Evolutionary conservation across 164 flowering plant species (phyloP).

Genomic region (Vitis amurensis): DNA sequence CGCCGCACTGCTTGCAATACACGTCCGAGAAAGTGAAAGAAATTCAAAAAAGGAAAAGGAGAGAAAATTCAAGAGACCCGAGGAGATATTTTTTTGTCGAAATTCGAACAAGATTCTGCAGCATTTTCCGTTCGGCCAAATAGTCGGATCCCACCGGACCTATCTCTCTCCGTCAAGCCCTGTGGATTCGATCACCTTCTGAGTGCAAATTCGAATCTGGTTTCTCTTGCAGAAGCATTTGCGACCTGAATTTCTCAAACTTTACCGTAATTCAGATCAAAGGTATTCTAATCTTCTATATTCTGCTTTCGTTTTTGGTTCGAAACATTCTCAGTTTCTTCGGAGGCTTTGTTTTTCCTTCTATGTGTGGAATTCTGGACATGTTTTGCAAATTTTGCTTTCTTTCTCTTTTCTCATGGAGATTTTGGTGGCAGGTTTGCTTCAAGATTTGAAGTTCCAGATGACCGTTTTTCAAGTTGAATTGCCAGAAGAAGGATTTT

Average conservation of each 20-base stretch:
- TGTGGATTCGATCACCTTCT: not conserved
- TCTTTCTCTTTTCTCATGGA: not conserved
- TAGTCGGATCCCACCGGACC: not conserved
- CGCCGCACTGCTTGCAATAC: slow-evolving; percentile 13
- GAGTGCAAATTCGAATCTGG: not conserved
- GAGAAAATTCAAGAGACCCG: too few relatives aligned
- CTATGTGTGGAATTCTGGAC: not conserved
- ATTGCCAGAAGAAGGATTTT: not conserved
- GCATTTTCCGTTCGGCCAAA: slow-evolving; percentile 8
- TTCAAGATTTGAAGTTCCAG: not conserved
- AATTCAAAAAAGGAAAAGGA: not conserved
- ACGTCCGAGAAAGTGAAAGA: not conserved
- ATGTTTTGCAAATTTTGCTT: not conserved
- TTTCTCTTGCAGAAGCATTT: not conserved
- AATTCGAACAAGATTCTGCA: slow-evolving; percentile 14
- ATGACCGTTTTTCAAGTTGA: not conserved
- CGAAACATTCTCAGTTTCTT: too few relatives aligned
- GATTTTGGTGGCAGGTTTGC: not conserved
- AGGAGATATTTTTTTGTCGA: not conserved
- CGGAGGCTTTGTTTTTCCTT: not conserved
- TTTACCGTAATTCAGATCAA: slow-evolving; percentile 7
- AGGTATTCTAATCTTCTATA: slow-evolving; percentile 5
- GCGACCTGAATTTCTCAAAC: slow-evolving; percentile 7
- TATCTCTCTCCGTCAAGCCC: not conserved
- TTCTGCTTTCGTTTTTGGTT: not conserved